Percentiles rank a stretch among this genome's conserved stretches.
Evolutionary conservation across 192 early-diverging fungal genomes (phyloP).

Genomic region (Glomus cerebriforme): DNA sequence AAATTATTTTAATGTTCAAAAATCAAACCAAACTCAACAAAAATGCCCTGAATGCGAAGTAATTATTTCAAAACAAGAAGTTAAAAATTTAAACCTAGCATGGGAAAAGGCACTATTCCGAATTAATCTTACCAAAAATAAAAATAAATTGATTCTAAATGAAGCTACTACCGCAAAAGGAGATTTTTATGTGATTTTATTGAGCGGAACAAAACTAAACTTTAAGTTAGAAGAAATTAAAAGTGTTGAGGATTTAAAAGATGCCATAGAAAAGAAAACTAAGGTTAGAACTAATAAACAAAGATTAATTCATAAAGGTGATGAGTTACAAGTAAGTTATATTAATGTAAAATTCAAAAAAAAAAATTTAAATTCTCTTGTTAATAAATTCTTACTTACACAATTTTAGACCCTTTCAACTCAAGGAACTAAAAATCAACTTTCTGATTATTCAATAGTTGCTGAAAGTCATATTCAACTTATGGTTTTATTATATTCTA

Average conservation of each 20-base stretch:
- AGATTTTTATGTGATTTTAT: constrained; percentile 25
- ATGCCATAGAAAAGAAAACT: background rate
- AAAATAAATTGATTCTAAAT: background rate
- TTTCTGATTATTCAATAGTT: constrained; percentile 24
- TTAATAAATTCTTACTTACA: background rate
- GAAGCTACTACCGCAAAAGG: background rate
- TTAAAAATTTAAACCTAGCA: background rate
- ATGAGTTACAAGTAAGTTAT: constrained; percentile 23
- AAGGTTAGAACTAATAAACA: constrained; percentile 19
- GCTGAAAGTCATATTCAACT: constrained; percentile 22
- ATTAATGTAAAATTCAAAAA: background rate
- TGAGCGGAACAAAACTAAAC: constrained; percentile 14
- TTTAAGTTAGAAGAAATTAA: background rate
- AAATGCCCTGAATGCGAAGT: constrained; percentile 21
- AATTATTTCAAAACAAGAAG: background rate
- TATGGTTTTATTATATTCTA: constrained; percentile 27
- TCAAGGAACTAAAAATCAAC: background rate
- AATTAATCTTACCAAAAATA: background rate
- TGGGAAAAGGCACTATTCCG: constrained; percentile 25
- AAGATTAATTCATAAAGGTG: constrained; percentile 23
- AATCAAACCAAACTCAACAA: background rate
- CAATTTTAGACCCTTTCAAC: background rate
- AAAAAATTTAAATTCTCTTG: no score
- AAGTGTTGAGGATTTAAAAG: constrained; percentile 11
- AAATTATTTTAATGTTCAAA: background rate